Evolutionary conservation across 148 eudicot species (phyloP).

Genomic region (Rhododendron mucronatum): DNA sequence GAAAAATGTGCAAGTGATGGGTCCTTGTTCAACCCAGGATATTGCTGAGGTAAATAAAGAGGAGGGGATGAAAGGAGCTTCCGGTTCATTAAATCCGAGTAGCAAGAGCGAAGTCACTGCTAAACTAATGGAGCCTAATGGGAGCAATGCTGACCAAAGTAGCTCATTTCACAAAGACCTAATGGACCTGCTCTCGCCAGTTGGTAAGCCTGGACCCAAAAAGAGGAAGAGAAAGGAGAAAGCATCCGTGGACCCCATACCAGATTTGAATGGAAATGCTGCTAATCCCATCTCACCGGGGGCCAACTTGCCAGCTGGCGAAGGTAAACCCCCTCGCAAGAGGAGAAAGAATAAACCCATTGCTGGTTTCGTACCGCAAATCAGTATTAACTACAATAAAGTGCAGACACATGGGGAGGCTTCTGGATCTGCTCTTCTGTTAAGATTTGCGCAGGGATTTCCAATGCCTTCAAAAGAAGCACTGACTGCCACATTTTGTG

Average conservation of each 20-base stretch:
- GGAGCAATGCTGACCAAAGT: constrained; percentile 22
- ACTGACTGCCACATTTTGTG: constrained; percentile 25
- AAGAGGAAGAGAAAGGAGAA: constrained; percentile 38
- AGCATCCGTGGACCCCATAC: constrained; percentile 16
- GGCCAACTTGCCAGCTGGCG: constrained; percentile 10
- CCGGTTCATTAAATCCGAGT: not conserved
- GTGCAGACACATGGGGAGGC: constrained; percentile 15
- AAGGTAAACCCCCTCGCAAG: constrained; percentile 15
- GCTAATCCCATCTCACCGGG: constrained; percentile 17
- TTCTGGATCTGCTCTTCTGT: constrained; percentile 26
- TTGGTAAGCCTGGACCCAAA: constrained; percentile 17
- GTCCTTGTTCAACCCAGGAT: constrained; percentile 16
- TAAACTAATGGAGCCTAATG: constrained; percentile 8
- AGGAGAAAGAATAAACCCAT: constrained; percentile 19
- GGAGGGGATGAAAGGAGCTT: constrained; percentile 8
- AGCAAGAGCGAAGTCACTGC: not conserved
- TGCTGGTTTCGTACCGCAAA: constrained; percentile 4
- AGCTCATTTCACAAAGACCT: constrained; percentile 34
- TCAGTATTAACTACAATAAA: constrained; percentile 9
- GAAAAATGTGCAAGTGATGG: constrained; percentile 33
- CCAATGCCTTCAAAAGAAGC: constrained; percentile 37
- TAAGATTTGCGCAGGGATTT: constrained; percentile 31
- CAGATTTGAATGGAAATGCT: constrained; percentile 44
- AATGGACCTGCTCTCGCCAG: constrained; percentile 21
- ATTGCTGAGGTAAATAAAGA: constrained; percentile 6